Evolutionary conservation across 2,329 filamentous ascomycete species (phyloP).

Genomic region (Ophiosphaerella narmari): DNA sequence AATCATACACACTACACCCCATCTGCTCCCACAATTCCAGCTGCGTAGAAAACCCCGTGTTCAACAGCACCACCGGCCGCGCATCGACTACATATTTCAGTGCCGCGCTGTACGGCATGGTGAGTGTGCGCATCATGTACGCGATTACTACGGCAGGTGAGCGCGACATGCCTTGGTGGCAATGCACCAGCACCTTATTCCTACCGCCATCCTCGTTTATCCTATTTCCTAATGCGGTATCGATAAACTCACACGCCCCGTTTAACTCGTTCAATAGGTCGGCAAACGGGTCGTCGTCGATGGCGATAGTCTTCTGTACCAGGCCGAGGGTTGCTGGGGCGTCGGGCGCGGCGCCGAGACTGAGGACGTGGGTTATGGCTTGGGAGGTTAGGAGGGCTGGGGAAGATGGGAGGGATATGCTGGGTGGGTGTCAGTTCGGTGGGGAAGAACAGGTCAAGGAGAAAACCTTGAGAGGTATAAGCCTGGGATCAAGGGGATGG

Average conservation of each 20-base stretch:
- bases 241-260: constrained; percentile 11
- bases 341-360: constrained; percentile 2
- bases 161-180: constrained; percentile 16
- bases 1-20: constrained; percentile 1
- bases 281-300: constrained; percentile 16
- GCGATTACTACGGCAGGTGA: constrained; percentile 14
- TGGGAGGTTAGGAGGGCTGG: constrained; percentile 1
- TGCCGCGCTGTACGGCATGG: constrained; percentile 8
- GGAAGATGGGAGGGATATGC: constrained; percentile 4
- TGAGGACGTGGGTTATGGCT: constrained; percentile 16
- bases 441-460: neutral
- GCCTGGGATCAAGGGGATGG: constrained; percentile 4
- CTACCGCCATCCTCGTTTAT: neutral
- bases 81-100: constrained; percentile 6
- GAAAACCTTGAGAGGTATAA: constrained; percentile 13
- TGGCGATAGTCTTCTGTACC: constrained; percentile 5
- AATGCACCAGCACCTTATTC: constrained; percentile 18
- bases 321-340: neutral
- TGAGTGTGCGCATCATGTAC: constrained; percentile 14
- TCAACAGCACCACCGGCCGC: constrained; percentile 7
- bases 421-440: neutral
- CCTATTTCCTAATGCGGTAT: constrained; percentile 1
- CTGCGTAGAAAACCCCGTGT: constrained; percentile 20
- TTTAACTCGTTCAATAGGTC: constrained; percentile 13
- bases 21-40: constrained; percentile 12